Percentiles rank a stretch among this genome's conserved stretches.
Evolutionary conservation across 148 eudicot genomes (phyloP).

Genomic region (Beta vulgaris): DNA sequence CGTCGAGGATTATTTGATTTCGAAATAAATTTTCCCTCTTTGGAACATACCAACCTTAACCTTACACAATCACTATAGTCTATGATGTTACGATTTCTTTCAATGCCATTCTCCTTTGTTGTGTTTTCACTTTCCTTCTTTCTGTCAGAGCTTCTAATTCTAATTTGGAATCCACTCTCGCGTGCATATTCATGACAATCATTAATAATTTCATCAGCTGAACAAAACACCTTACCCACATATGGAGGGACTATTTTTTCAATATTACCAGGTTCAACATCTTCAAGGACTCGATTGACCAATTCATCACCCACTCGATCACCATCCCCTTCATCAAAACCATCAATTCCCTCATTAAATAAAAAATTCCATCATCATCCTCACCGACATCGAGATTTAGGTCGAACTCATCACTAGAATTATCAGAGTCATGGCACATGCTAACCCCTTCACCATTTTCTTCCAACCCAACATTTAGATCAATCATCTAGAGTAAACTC

Average conservation of each 20-base stretch:
- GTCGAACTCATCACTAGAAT: neutral
- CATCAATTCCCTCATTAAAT: neutral
- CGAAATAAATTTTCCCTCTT: neutral
- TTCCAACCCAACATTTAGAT: neutral
- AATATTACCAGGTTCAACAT: neutral
- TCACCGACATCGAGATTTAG: neutral
- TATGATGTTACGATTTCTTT: neutral
- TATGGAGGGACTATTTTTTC: neutral
- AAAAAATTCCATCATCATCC: too few species aligned
- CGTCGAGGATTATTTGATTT: neutral
- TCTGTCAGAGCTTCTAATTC: neutral
- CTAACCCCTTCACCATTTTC: neutral
- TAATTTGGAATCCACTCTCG: neutral
- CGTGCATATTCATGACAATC: neutral
- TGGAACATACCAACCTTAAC: neutral
- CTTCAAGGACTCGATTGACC: neutral
- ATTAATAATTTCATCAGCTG: neutral
- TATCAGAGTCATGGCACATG: neutral
- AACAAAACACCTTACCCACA: neutral
- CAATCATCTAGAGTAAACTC: neutral
- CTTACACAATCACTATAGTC: conserved; percentile 1
- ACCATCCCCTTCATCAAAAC: conserved; percentile 1
- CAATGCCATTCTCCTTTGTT: neutral
- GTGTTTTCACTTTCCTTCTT: neutral
- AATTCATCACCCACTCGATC: neutral